Evolutionary conservation across 129 eudicot genomes (phyloP).

Genomic region (Helianthus annuus): DNA sequence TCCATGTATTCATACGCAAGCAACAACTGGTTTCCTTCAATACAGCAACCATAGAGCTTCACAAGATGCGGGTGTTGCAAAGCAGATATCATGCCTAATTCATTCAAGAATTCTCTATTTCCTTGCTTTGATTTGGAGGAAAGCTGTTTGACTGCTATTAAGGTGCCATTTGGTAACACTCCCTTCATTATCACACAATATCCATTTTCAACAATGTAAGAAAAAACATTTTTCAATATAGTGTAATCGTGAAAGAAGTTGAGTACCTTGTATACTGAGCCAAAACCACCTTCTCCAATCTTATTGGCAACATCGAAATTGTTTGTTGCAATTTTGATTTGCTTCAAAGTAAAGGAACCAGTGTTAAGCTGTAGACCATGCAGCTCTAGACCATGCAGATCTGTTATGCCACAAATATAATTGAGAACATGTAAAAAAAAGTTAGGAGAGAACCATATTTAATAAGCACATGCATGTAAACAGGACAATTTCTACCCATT

Average conservation of each 20-base stretch:
- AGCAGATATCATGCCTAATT: slow-evolving; percentile 80
- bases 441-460: no score
- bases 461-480: neutral
- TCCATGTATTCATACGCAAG: slow-evolving; percentile 78
- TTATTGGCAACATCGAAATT: slow-evolving; percentile 63
- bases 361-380: slow-evolving; percentile 52
- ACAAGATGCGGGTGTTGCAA: slow-evolving; percentile 80
- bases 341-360: slow-evolving; percentile 62
- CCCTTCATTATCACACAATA: slow-evolving; percentile 46
- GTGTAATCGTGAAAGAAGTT: neutral
- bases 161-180: slow-evolving; percentile 52
- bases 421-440: slow-evolving; percentile 17
- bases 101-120: slow-evolving; percentile 74
- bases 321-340: slow-evolving; percentile 68
- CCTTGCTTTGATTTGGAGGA: slow-evolving; percentile 72
- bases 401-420: slow-evolving; percentile 31
- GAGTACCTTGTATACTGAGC: slow-evolving; percentile 70
- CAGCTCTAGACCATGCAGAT: slow-evolving; percentile 48
- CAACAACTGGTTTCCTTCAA: slow-evolving; percentile 68
- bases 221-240: neutral
- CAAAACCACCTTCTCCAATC: slow-evolving; percentile 93
- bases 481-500: neutral
- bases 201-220: neutral
- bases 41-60: slow-evolving; percentile 72
- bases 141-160: slow-evolving; percentile 39